Evolutionary conservation across 2,329 filamentous ascomycete species (phyloP).

Genomic region (Colletotrichum scovillei): DNA sequence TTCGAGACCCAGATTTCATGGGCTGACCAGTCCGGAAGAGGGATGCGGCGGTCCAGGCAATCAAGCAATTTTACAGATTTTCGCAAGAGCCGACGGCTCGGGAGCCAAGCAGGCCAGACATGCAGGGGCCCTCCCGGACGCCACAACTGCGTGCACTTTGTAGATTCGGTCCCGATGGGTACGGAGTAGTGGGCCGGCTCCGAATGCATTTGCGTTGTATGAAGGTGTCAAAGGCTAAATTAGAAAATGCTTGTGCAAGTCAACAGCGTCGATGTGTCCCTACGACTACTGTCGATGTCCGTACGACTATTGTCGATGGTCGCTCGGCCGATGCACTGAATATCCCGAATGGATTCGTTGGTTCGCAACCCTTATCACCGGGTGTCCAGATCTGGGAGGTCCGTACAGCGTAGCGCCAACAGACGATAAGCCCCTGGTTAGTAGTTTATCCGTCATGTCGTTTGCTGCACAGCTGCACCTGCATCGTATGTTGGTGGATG

Average conservation of each 20-base stretch:
- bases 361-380: background rate
- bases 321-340: background rate
- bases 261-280: background rate
- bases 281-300: background rate
- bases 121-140: conserved; percentile 20
- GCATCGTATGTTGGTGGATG: background rate
- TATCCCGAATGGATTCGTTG: too few species aligned
- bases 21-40: conserved; percentile 19
- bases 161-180: conserved; percentile 15
- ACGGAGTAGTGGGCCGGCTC: conserved; percentile 2
- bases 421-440: conserved; percentile 11
- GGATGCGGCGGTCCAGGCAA: conserved; percentile 3
- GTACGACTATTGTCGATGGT: background rate
- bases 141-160: background rate
- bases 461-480: background rate
- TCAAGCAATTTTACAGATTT: conserved; percentile 17
- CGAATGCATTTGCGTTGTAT: background rate
- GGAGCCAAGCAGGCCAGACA: conserved; percentile 19
- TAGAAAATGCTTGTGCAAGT: background rate
- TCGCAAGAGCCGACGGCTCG: conserved; percentile 24
- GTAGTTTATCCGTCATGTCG: background rate
- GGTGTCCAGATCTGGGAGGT: conserved; percentile 23
- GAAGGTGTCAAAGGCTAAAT: background rate
- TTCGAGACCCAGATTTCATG: conserved; percentile 14
- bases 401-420: conserved; percentile 4